Base-by-base conservation (phyloP, 2,329 filamentous ascomycete genomes). In the Exserohilum turcica region DNA sequence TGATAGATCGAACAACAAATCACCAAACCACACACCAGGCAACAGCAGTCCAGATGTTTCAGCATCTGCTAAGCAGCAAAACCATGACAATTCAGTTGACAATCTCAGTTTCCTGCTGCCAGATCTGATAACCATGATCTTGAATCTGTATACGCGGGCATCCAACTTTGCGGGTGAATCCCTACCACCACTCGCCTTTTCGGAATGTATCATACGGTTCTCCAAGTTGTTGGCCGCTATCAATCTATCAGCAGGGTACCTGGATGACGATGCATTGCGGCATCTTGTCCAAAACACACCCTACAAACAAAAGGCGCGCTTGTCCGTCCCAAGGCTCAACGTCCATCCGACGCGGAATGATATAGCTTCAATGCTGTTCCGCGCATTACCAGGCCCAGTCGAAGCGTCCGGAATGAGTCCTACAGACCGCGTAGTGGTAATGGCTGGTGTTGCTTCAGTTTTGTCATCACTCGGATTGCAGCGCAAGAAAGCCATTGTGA, bases 381-480 rank as follows among this genome's bases (percentile, higher is more conserved):
- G 71, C 10, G 71, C 73, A 15, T 43, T 74, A 27, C 91, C 90
- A 8, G 83, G 84, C 3, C 65, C 68, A 28, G 83, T 84, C 4
- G 77, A 80, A 19, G 64, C 72, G 13, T 80, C 84, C 6, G 82
- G 86, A 0, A 78, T 96, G 46, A 88, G 87, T 2, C 84, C 88
- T 3, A 85, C 86, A 8, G 92, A 96, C 73, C 83, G 89, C 18
- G 86, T 90, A 9, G 85, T 89, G 8, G 87, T 97, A 31, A 79
- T 97, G 13, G 88, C 91, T 61, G 93, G 92, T 10, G 91, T 97
- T 60, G 88, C 91, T 6, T 86, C 89, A n/a, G 86, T 95, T n/a
- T 79, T 97, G 8, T 89, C 91, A 0, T 81, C 85, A 5, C 76
- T 99, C 6, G 91, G 90, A 1, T 84, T 93, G 55, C 86, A 92